Evolutionary conservation across 139 green algal genomes (phyloP).

Genomic region (Chlorella sorokiniana): DNA sequence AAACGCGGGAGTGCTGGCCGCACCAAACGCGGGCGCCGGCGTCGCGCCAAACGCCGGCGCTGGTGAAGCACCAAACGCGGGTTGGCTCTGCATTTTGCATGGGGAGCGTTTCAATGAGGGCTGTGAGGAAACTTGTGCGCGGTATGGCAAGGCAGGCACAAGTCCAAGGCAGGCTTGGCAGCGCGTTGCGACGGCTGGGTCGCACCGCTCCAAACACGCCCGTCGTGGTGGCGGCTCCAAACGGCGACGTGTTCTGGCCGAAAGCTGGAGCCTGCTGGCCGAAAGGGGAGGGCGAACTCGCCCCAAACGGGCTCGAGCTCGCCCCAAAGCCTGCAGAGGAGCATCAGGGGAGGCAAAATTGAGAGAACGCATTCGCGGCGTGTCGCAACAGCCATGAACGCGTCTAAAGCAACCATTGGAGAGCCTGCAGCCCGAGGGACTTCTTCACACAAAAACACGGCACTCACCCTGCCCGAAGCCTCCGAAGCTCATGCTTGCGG

Average conservation of each 20-base stretch:
- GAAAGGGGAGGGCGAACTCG: slow-evolving; percentile 38
- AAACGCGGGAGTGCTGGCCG: slow-evolving; percentile 50
- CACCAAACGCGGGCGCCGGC: slow-evolving; percentile 50
- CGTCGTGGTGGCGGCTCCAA: slow-evolving; percentile 41
- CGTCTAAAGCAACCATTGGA: too few relatives aligned
- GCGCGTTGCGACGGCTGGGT: not conserved
- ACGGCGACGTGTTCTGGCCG: slow-evolving; percentile 35
- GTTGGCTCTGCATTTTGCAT: slow-evolving; percentile 36
- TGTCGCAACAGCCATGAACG: too few relatives aligned
- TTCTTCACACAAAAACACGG: too few relatives aligned
- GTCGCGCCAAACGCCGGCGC: slow-evolving; percentile 56
- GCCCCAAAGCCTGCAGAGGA: slow-evolving; percentile 37
- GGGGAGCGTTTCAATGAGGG: not conserved
- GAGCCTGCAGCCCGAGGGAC: not conserved
- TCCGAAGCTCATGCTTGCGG: too few relatives aligned
- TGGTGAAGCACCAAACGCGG: slow-evolving; percentile 40
- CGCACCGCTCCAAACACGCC: slow-evolving; percentile 47
- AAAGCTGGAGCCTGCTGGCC: slow-evolving; percentile 29
- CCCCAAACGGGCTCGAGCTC: slow-evolving; percentile 31
- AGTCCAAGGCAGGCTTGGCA: too few relatives aligned
- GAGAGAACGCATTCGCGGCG: too few relatives aligned
- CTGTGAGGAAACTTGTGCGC: too few relatives aligned
- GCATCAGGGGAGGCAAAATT: not conserved
- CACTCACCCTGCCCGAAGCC: too few relatives aligned
- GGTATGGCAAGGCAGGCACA: too few relatives aligned